Conservation (phyloP, 2,329 filamentous ascomycete species). For the Claviceps fusiformis region DNA sequence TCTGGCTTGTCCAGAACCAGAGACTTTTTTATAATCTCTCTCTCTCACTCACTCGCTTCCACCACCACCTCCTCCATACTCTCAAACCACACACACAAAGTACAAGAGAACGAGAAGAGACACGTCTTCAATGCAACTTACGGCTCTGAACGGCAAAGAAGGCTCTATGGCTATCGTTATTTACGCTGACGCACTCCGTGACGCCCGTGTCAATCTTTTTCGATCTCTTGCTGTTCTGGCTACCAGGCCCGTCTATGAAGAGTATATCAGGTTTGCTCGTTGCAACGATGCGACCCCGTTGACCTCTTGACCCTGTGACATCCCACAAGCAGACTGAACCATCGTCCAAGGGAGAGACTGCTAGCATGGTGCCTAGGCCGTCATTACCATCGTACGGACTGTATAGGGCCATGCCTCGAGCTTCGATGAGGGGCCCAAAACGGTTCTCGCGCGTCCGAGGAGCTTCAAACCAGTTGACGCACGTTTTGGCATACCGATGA, state of each 20-base stretch:
- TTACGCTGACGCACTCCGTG: constrained; percentile 72
- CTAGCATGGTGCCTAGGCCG: constrained; percentile 30
- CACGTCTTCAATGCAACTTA: constrained; percentile 22
- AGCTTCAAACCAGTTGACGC: constrained; percentile 62
- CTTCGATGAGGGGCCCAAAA: constrained; percentile 42
- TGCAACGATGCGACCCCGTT: constrained; percentile 49
- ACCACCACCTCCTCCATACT: no score
- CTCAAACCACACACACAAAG: no score
- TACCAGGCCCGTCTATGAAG: constrained; percentile 36
- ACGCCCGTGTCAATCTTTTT: constrained; percentile 60
- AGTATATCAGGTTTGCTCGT: constrained; percentile 56
- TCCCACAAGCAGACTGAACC: constrained; percentile 86
- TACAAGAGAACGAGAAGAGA: no score
- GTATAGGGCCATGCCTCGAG: constrained; percentile 60
- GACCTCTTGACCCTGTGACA: constrained; percentile 40
- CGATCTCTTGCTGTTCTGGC: constrained; percentile 32
- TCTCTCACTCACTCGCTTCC: not conserved
- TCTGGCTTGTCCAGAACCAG: not conserved
- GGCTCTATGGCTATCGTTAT: constrained; percentile 51
- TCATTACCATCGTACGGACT: constrained; percentile 37
- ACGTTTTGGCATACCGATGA: constrained; percentile 62
- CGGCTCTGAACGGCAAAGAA: constrained; percentile 69
- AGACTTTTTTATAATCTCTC: not conserved
- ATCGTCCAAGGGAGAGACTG: constrained; percentile 70
- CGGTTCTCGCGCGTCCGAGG: constrained; percentile 32